Conservation (phyloP, 768 basidiomycete species). For the Tylopilus felleus region DNA sequence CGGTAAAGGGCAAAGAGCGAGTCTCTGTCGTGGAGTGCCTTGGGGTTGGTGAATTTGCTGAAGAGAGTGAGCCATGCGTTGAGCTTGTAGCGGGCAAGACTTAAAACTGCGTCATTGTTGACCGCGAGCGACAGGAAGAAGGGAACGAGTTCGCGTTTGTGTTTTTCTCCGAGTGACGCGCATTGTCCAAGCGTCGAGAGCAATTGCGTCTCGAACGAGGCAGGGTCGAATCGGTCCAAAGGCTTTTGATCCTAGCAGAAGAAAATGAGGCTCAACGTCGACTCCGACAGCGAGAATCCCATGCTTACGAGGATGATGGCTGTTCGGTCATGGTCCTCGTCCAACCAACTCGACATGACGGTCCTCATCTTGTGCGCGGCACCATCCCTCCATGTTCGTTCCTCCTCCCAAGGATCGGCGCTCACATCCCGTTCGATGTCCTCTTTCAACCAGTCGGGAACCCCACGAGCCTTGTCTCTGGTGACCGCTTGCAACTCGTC, state of each 20-base stretch:
- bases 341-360: slow-evolving; percentile 48
- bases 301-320: slow-evolving; percentile 36
- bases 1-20: slow-evolving; percentile 64
- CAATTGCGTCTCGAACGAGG: slow-evolving; percentile 79
- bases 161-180: slow-evolving; percentile 73
- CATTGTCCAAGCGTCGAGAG: slow-evolving; percentile 67
- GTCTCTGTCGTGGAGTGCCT: slow-evolving; percentile 70
- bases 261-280: neutral
- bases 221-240: slow-evolving; percentile 63
- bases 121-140: slow-evolving; percentile 63
- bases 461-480: neutral
- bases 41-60: slow-evolving; percentile 91
- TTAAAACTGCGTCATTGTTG: slow-evolving; percentile 29
- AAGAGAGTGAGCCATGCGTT: slow-evolving; percentile 80
- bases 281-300: neutral
- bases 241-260: slow-evolving; percentile 33
- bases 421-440: slow-evolving; percentile 18
- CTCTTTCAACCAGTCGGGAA: slow-evolving; percentile 29
- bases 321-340: slow-evolving; percentile 24
- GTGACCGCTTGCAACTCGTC: slow-evolving; percentile 48
- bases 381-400: slow-evolving; percentile 75
- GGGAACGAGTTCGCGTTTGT: slow-evolving; percentile 84
- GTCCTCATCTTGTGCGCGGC: slow-evolving; percentile 58
- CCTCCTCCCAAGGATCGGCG: slow-evolving; percentile 54
- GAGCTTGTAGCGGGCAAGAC: slow-evolving; percentile 60